These are phyloP conservation scores for Aeschynomene evenia DNA, from an alignment of 306 rosid genomes.

Conservation along the genomic window DNA sequence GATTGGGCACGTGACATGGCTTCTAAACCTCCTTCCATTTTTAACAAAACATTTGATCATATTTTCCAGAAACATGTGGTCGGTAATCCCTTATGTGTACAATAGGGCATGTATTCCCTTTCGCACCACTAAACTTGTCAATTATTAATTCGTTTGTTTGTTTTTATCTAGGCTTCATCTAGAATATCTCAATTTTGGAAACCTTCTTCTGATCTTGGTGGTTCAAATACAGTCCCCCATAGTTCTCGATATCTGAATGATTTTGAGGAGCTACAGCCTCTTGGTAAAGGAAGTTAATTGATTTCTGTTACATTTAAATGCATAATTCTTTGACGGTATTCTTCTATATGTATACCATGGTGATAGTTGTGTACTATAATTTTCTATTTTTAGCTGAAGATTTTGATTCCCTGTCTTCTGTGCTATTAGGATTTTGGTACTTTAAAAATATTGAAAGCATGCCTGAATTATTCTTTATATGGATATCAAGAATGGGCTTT, in stretches of 20 bases:
- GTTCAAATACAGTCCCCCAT: constrained; percentile 50
- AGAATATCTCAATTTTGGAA: constrained; percentile 74
- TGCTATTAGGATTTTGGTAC: constrained; percentile 12
- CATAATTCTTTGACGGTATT: constrained; percentile 9
- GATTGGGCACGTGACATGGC: constrained; percentile 76
- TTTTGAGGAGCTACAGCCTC: constrained; percentile 88
- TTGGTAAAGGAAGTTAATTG: constrained; percentile 57
- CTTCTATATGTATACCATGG: constrained; percentile 18
- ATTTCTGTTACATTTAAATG: constrained; percentile 15
- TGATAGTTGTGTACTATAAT: background rate
- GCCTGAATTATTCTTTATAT: background rate
- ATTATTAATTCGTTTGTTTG: constrained; percentile 7
- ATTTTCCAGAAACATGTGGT: constrained; percentile 70
- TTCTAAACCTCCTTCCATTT: constrained; percentile 57
- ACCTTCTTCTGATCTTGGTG: constrained; percentile 61
- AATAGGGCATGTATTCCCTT: constrained; percentile 1
- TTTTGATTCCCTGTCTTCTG: constrained; percentile 8
- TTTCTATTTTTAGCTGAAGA: constrained; percentile 6
- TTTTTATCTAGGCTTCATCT: constrained; percentile 63
- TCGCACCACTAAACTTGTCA: constrained; percentile 9
- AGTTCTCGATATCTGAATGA: constrained; percentile 91
- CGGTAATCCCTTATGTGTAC: constrained; percentile 21
- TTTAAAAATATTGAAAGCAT: background rate
- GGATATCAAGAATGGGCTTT: background rate
- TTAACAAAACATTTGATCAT: constrained; percentile 62